Conservation (phyloP, 768 basidiomycete species). For the Tricholoma sp. region DNA sequence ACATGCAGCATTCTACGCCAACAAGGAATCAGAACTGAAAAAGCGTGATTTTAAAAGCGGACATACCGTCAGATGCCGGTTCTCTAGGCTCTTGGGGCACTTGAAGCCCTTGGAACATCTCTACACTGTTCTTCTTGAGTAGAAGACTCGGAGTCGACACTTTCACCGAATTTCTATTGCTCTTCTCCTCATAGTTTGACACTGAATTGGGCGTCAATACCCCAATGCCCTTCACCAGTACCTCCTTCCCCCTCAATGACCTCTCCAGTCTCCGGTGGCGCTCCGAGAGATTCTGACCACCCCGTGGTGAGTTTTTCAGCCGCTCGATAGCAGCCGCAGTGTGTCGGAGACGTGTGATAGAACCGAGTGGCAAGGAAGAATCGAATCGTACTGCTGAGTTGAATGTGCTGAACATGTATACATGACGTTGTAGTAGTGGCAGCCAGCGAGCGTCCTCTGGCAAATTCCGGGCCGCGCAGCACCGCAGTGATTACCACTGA, state of each 20-base stretch:
- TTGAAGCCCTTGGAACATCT: constrained; percentile 46
- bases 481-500: too few species aligned
- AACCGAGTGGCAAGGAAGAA: not conserved
- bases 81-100: constrained; percentile 59
- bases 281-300: constrained; percentile 56
- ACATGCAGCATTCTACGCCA: constrained; percentile 65
- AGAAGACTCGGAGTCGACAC: not conserved
- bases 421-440: constrained; percentile 15
- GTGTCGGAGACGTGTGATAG: not conserved
- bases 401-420: constrained; percentile 10
- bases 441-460: too few species aligned
- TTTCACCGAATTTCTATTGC: not conserved
- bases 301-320: constrained; percentile 25
- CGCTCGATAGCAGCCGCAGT: constrained; percentile 11
- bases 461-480: not conserved
- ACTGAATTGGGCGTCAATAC: constrained; percentile 11
- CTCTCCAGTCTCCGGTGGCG: constrained; percentile 55
- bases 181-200: not conserved
- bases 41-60: not conserved
- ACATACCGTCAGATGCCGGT: constrained; percentile 64
- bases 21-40: not conserved
- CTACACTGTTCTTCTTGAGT: not conserved
- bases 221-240: constrained; percentile 24
- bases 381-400: not conserved
- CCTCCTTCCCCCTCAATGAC: constrained; percentile 40